phyloP scores from a whole-genome alignment of 352 stramenopile species.

The Globisporangium solare region DNA sequence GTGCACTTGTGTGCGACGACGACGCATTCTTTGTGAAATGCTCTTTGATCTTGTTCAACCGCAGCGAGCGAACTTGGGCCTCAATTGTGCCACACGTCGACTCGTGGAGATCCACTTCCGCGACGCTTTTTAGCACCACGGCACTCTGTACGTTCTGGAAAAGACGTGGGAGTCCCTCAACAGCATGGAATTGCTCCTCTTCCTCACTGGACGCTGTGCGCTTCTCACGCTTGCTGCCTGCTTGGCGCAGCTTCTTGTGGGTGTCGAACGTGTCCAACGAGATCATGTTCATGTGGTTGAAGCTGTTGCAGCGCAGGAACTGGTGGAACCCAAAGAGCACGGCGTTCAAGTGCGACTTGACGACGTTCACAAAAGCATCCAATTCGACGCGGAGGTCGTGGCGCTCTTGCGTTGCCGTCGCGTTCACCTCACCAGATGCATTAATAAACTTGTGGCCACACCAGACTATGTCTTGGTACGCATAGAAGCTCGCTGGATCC shows the following conservation, averaged over 20 bases:
- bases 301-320: slow-evolving; percentile 74
- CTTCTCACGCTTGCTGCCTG: slow-evolving; percentile 17
- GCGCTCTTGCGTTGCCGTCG: neutral
- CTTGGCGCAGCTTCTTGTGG: slow-evolving; percentile 47
- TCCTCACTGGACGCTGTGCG: slow-evolving; percentile 24
- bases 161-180: slow-evolving; percentile 44
- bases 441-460: slow-evolving; percentile 57
- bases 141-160: slow-evolving; percentile 57
- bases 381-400: slow-evolving; percentile 28
- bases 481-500: slow-evolving; percentile 57
- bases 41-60: slow-evolving; percentile 46
- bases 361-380: slow-evolving; percentile 35
- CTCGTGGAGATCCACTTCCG: slow-evolving; percentile 55
- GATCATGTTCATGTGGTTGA: slow-evolving; percentile 71
- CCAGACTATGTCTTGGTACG: slow-evolving; percentile 87
- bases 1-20: slow-evolving; percentile 14
- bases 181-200: slow-evolving; percentile 36
- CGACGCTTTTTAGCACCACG: slow-evolving; percentile 48
- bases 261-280: slow-evolving; percentile 74
- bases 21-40: slow-evolving; percentile 25
- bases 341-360: slow-evolving; percentile 62
- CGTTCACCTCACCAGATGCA: slow-evolving; percentile 10
- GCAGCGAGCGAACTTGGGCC: slow-evolving; percentile 36
- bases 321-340: slow-evolving; percentile 73
- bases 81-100: slow-evolving; percentile 54